These are phyloP conservation scores for Schizonepeta tenuifolia DNA, from an alignment of 257 asterid genomes.

Conservation along the genomic window DNA sequence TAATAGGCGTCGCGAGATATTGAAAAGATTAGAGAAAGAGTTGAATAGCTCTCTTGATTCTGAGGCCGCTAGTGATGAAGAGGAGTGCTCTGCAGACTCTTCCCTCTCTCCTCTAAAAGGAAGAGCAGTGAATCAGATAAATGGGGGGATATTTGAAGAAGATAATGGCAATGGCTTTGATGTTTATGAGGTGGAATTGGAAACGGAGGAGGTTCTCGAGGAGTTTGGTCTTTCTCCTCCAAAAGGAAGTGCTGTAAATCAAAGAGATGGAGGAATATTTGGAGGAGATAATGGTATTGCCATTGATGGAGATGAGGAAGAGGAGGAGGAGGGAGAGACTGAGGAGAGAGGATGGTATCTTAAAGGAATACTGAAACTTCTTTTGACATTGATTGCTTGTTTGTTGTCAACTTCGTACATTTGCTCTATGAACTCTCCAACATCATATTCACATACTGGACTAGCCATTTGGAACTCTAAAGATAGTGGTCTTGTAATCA, in stretches of 20 bases:
- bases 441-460: constrained; percentile 32
- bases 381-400: constrained; percentile 45
- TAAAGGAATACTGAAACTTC: constrained; percentile 46
- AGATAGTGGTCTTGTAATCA: constrained; percentile 39
- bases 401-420: constrained; percentile 46
- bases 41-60: constrained; percentile 26
- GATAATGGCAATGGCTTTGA: neutral
- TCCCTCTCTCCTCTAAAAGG: constrained; percentile 24
- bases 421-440: constrained; percentile 46
- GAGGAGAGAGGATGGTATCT: constrained; percentile 49
- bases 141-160: constrained; percentile 18
- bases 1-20: constrained; percentile 48
- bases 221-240: constrained; percentile 13
- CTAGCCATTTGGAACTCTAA: constrained; percentile 33
- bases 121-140: constrained; percentile 13
- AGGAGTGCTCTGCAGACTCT: constrained; percentile 36
- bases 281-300: constrained; percentile 1
- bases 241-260: constrained; percentile 10
- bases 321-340: constrained; percentile 27
- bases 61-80: constrained; percentile 35
- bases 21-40: constrained; percentile 32
- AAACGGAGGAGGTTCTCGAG: constrained; percentile 31
- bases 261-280: constrained; percentile 20
- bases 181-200: constrained; percentile 33
- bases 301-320: constrained; percentile 30